phyloP scores from a whole-genome alignment of 257 asterid species.

The Solanum rostratum region DNA sequence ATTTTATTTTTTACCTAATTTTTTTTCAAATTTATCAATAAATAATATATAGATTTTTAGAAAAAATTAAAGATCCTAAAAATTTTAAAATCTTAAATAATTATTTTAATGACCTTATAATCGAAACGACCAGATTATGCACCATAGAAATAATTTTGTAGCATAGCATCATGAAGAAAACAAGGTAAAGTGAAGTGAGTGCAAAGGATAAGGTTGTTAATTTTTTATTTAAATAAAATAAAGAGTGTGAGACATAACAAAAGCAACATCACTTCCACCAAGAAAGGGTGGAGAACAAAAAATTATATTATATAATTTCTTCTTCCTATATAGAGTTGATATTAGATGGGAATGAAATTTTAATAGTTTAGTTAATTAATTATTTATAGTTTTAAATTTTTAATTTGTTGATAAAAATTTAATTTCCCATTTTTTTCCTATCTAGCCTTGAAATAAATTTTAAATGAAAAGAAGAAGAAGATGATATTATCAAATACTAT shows the following conservation, averaged over 20 bases:
- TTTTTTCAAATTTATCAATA: too few species aligned
- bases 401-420: neutral
- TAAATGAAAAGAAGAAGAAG: too few species aligned
- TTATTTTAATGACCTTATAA: too few species aligned
- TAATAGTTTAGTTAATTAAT: neutral
- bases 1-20: too few species aligned
- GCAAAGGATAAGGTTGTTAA: neutral
- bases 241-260: neutral
- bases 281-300: neutral
- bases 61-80: too few species aligned
- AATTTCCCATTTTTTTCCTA: too few species aligned
- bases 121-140: too few species aligned
- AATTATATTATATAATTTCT: neutral
- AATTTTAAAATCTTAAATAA: too few species aligned
- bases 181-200: neutral
- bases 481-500: too few species aligned
- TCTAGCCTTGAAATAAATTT: too few species aligned
- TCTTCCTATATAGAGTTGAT: neutral
- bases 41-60: too few species aligned
- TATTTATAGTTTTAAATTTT: too few species aligned
- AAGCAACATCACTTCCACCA: conserved; percentile 1
- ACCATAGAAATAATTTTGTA: neutral
- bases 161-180: neutral
- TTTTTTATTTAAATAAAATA: neutral
- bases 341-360: neutral